These are phyloP conservation scores for Daphne laureola DNA, from an alignment of 441 rosid species.

Conservation along the genomic window DNA sequence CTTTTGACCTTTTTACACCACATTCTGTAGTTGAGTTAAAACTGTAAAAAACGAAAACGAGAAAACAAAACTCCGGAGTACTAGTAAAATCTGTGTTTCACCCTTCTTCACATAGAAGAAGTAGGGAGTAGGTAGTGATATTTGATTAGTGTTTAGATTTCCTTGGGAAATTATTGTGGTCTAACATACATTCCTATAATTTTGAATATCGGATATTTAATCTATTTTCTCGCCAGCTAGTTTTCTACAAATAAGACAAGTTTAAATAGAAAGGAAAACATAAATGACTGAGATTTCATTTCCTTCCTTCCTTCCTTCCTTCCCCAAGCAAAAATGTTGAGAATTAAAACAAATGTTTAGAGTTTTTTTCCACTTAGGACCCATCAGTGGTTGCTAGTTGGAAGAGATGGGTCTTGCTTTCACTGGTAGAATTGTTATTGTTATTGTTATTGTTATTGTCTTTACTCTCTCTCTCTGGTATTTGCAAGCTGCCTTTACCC, in stretches of 20 bases:
- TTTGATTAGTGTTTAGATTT: too few species aligned
- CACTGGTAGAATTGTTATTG: slow-evolving; percentile 16
- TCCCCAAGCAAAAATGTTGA: slow-evolving; percentile 4
- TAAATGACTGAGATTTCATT: neutral
- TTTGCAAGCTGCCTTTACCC: slow-evolving; percentile 45
- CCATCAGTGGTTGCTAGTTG: neutral
- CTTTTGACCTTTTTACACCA: neutral
- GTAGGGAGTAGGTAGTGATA: too few species aligned
- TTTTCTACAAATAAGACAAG: too few species aligned
- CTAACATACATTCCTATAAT: too few species aligned
- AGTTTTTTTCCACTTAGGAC: slow-evolving; percentile 9
- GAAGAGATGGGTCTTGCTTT: slow-evolving; percentile 12
- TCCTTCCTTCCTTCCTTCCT: too few species aligned
- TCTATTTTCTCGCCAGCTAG: too few species aligned
- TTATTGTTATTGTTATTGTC: slow-evolving; percentile 20
- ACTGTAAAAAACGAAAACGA: neutral
- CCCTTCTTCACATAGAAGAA: too few species aligned
- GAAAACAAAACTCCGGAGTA: neutral
- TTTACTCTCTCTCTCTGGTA: slow-evolving; percentile 16
- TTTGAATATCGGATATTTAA: too few species aligned
- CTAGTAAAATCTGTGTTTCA: too few species aligned
- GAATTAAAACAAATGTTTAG: slow-evolving; percentile 1
- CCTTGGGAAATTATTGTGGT: neutral
- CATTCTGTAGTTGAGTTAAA: too few species aligned
- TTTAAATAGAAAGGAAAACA: too few species aligned